Base-by-base conservation (phyloP, 768 basidiomycete genomes). In the Fomitopsis pulvina region DNA sequence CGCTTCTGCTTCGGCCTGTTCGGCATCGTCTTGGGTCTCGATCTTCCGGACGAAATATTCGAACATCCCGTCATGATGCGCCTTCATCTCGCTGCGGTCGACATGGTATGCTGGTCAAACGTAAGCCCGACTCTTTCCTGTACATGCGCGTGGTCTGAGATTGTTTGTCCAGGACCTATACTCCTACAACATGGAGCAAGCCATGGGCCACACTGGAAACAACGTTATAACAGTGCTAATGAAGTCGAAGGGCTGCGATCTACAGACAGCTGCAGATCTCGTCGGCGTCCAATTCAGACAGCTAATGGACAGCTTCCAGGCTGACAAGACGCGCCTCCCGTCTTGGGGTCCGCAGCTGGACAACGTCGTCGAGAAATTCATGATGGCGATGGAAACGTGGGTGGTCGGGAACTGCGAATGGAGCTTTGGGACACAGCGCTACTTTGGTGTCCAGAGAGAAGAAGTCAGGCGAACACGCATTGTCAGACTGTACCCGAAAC, bases 141-240 rank as follows among this genome's bases (percentile, higher is more conserved):
- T 21, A 37, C 45, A 4, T 40, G 16, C 14, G 18, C 38, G 12
- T 11, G 10, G 21, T 4, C 30, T 41, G 11, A 11, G 39, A 24
- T 12, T 16, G 2, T 2, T 24, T 45, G 43, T 7, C 2, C 42
- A 63, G 62, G 66, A 67, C 39, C 47, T 65, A 32, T 66, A 63
- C 48, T 65, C 64, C 10, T 67, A 64, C 48, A 66, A 66, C 45
- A 59, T 59, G 49, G 66, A 67, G 49, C 66, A 67, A 47, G 57
- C 62, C 2, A 50, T 52, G 7, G 64, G 66, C 8, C 57, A 59
- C 41, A 53, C 47, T 11, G 52, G 51, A 7, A 56, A 63, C 55
- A 67, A 67, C 50, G 40, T 65, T 21, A 41, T 67, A 42, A 56
- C 61, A 1, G 60, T 67, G 38, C 49, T 64, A 21, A 65, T 64